These are phyloP conservation scores for Lasiodiplodia citricola DNA, from an alignment of 2,329 filamentous ascomycete species.

Conservation along the genomic window DNA sequence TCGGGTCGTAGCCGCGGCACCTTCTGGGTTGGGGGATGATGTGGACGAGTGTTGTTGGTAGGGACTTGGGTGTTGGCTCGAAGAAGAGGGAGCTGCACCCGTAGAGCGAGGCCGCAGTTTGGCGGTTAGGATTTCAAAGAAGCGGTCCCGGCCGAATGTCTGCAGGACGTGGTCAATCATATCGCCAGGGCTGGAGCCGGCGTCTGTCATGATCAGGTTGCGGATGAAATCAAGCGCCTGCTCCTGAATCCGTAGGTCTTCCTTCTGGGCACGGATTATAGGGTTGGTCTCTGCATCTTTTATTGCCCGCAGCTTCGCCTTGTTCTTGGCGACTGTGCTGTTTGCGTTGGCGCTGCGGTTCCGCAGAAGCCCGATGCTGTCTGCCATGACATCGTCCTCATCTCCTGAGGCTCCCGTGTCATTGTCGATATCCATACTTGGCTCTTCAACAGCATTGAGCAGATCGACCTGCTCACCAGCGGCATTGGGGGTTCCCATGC, in stretches of 20 bases:
- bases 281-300: slow-evolving; percentile 72
- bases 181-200: slow-evolving; percentile 50
- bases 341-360: slow-evolving; percentile 38
- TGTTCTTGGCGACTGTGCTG: slow-evolving; percentile 42
- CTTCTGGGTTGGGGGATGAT: slow-evolving; percentile 23
- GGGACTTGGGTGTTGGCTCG: slow-evolving; percentile 6
- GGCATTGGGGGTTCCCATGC: slow-evolving; percentile 64
- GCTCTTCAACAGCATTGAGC: slow-evolving; percentile 57
- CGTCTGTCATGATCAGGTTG: slow-evolving; percentile 78
- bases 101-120: slow-evolving; percentile 65
- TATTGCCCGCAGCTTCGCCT: slow-evolving; percentile 50
- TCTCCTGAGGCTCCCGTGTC: slow-evolving; percentile 37
- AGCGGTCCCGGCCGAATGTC: slow-evolving; percentile 73
- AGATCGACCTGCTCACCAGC: slow-evolving; percentile 65
- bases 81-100: neutral
- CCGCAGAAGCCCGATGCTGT: slow-evolving; percentile 44
- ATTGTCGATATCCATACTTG: slow-evolving; percentile 49
- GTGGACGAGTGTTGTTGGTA: slow-evolving; percentile 26
- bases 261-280: slow-evolving; percentile 69
- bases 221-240: slow-evolving; percentile 88
- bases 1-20: neutral
- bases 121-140: slow-evolving; percentile 80
- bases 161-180: slow-evolving; percentile 88
- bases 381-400: slow-evolving; percentile 53
- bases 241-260: slow-evolving; percentile 86